phyloP scores from a whole-genome alignment of 257 asterid species.

The Solanum tarapatanum region DNA sequence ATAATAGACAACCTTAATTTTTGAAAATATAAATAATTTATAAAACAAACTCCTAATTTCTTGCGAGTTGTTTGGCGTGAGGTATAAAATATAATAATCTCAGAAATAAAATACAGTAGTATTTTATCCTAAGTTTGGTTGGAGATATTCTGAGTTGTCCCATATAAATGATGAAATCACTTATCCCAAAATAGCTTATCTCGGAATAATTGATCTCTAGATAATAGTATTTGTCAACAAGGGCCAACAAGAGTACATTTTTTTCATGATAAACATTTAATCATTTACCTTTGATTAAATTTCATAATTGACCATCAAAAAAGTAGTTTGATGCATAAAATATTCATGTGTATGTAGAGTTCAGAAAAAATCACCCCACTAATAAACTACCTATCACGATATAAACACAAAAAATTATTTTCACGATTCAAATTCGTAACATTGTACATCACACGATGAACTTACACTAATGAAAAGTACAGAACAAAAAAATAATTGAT shows the following conservation, averaged over 20 bases:
- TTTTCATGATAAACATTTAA: neutral
- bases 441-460: neutral
- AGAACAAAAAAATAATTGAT: neutral
- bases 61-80: too few relatives aligned
- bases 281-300: neutral
- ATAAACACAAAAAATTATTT: rapidly evolving
- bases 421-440: rapidly evolving
- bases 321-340: neutral
- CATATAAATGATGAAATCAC: too few relatives aligned
- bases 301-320: neutral
- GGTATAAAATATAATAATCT: too few relatives aligned
- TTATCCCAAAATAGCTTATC: too few relatives aligned
- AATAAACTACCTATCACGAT: rapidly evolving
- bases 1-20: neutral
- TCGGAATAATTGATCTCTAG: neutral
- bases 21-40: too few relatives aligned
- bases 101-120: rapidly evolving
- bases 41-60: neutral
- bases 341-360: neutral
- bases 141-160: too few relatives aligned
- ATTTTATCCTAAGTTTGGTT: too few relatives aligned
- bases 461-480: neutral
- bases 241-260: neutral
- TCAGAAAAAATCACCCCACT: neutral
- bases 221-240: neutral